Conservation (phyloP, 1,139 yeast genomes). For the Dujonia santamariae region DNA sequence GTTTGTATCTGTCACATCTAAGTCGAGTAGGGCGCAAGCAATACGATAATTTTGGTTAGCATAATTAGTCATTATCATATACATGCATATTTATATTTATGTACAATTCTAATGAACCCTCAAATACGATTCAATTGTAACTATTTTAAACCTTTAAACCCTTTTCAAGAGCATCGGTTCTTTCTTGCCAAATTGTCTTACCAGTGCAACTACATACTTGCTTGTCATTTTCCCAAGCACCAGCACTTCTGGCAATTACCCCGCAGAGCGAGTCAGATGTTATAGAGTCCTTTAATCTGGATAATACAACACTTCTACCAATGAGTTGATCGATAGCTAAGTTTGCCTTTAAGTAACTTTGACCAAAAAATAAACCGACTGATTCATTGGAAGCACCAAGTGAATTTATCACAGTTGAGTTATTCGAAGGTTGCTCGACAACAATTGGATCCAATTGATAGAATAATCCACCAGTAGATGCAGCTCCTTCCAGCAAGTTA, state of each 20-base stretch:
- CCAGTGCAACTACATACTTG: conserved; percentile 94
- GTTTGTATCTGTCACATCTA: too few relatives aligned
- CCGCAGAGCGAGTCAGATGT: conserved; percentile 61
- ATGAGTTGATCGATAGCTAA: conserved; percentile 62
- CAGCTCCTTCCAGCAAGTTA: conserved; percentile 71
- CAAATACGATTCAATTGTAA: too few relatives aligned
- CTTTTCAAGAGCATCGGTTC: conserved; percentile 63
- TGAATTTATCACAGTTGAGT: conserved; percentile 34
- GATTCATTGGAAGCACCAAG: conserved; percentile 26
- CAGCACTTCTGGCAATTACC: conserved; percentile 94
- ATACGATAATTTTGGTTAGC: too few relatives aligned
- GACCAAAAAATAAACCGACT: conserved; percentile 47
- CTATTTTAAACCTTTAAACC: conserved; percentile 45
- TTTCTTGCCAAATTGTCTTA: conserved; percentile 93
- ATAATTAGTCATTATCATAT: too few relatives aligned
- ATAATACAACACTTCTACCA: conserved; percentile 76
- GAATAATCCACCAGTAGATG: conserved; percentile 58
- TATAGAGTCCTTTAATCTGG: conserved; percentile 37
- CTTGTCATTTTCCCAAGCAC: conserved; percentile 94
- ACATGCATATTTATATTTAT: too few relatives aligned
- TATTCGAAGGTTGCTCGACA: conserved; percentile 33
- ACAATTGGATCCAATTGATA: conserved; percentile 49
- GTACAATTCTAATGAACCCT: not conserved
- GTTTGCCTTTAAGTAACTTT: conserved; percentile 58
- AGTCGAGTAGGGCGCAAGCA: too few relatives aligned